Evolutionary conservation across 179 eudicot genomes (phyloP).

Genomic region (Sideroxylon spinosum): DNA sequence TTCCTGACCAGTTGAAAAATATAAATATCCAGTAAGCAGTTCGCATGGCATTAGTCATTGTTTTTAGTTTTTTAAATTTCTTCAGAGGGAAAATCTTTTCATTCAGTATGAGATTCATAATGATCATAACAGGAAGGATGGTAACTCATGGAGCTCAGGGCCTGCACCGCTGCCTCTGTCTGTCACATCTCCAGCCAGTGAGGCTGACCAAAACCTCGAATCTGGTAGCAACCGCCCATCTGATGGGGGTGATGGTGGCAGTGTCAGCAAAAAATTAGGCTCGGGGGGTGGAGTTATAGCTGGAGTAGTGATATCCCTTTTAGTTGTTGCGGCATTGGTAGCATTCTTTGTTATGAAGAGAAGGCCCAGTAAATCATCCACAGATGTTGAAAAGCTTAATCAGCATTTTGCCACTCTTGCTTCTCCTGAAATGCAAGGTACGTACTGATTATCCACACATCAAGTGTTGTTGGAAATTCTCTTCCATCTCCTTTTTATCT

Average conservation of each 20-base stretch:
- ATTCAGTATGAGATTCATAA: slow-evolving; percentile 15
- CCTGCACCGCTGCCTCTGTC: slow-evolving; percentile 96
- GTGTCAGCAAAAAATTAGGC: slow-evolving; percentile 52
- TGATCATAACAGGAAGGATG: slow-evolving; percentile 50
- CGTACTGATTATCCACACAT: neutral
- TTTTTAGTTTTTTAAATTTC: neutral
- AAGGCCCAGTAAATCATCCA: slow-evolving; percentile 55
- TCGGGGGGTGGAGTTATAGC: slow-evolving; percentile 73
- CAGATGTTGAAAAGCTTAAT: slow-evolving; percentile 67
- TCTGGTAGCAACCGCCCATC: slow-evolving; percentile 44
- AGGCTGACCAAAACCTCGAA: slow-evolving; percentile 31
- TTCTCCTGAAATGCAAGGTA: slow-evolving; percentile 67
- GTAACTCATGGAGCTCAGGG: slow-evolving; percentile 80
- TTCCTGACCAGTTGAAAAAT: slow-evolving; percentile 66
- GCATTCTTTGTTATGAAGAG: slow-evolving; percentile 68
- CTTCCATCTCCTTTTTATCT: neutral
- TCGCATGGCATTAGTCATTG: neutral
- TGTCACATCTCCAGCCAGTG: slow-evolving; percentile 52
- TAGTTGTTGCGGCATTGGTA: slow-evolving; percentile 63
- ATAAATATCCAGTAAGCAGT: slow-evolving; percentile 72
- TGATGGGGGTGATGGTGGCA: slow-evolving; percentile 26
- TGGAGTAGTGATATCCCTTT: slow-evolving; percentile 69
- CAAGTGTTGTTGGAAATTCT: neutral
- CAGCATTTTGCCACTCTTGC: slow-evolving; percentile 68
- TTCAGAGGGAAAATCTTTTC: neutral